Percentiles rank a stretch among this genome's conserved stretches.
Conservation (phyloP, 2,329 filamentous ascomycete species). For the Nigrospora osmanthi region DNA sequence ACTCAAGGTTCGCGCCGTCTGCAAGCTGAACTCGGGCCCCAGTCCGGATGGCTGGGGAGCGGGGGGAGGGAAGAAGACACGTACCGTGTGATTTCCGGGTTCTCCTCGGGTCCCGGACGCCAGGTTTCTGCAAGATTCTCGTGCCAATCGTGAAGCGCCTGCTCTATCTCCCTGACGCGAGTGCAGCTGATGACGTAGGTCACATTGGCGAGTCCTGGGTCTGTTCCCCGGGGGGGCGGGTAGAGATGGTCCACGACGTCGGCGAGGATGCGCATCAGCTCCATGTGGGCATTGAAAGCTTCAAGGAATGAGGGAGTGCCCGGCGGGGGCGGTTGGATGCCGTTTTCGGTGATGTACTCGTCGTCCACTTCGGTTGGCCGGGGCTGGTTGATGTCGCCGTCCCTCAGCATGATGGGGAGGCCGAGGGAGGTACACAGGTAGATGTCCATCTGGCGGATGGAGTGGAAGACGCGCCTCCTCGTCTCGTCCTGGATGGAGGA, state of each 20-base stretch:
- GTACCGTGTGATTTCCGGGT: slow-evolving; percentile 64
- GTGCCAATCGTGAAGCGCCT: slow-evolving; percentile 51
- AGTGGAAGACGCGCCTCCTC: slow-evolving; percentile 55
- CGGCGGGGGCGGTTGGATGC: slow-evolving; percentile 41
- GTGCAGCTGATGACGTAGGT: slow-evolving; percentile 52
- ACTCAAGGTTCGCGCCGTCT: too few species aligned
- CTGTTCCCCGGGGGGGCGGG: slow-evolving; percentile 42
- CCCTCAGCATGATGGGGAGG: slow-evolving; percentile 50
- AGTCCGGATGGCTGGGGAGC: too few species aligned
- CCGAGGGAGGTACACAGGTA: slow-evolving; percentile 57
- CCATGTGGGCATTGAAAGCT: slow-evolving; percentile 54
- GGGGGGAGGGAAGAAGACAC: slow-evolving; percentile 12
- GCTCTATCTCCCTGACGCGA: slow-evolving; percentile 53
- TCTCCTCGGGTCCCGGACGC: slow-evolving; percentile 66
- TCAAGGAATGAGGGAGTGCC: slow-evolving; percentile 48
- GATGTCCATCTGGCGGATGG: slow-evolving; percentile 58
- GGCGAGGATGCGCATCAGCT: slow-evolving; percentile 48
- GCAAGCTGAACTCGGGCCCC: too few species aligned
- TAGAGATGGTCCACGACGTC: slow-evolving; percentile 57
- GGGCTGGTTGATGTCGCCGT: slow-evolving; percentile 56
- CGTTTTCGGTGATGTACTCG: slow-evolving; percentile 50
- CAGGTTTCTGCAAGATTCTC: slow-evolving; percentile 63
- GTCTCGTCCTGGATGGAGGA: slow-evolving; percentile 52
- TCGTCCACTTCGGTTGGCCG: slow-evolving; percentile 56
- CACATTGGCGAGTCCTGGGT: slow-evolving; percentile 29